phyloP scores from a whole-genome alignment of 768 basidiomycete species.

The Gelatoporia subvermispora region DNA sequence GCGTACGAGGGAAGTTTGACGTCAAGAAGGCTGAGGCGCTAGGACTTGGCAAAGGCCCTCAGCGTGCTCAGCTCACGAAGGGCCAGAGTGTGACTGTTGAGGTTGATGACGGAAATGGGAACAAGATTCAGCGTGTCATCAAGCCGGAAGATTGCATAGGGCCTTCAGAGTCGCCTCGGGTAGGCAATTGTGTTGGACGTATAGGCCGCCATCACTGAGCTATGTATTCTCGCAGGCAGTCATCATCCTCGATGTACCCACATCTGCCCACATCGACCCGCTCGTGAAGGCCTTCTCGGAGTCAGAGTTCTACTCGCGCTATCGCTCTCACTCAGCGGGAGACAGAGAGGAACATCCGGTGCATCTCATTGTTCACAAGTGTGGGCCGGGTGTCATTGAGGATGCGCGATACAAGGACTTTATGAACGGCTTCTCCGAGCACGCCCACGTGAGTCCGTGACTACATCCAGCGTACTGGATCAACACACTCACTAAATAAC shows the following conservation, averaged over 20 bases:
- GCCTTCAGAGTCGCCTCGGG: slow-evolving; percentile 45
- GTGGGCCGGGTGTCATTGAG: slow-evolving; percentile 66
- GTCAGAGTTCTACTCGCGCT: slow-evolving; percentile 43
- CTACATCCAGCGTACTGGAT: no score
- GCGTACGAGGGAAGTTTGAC: slow-evolving; percentile 65
- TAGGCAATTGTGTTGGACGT: slow-evolving; percentile 20
- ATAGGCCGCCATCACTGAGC: neutral
- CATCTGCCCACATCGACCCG: slow-evolving; percentile 47
- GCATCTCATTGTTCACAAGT: slow-evolving; percentile 62
- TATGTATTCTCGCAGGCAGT: slow-evolving; percentile 34
- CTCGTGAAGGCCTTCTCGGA: slow-evolving; percentile 44
- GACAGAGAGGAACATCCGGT: slow-evolving; percentile 40
- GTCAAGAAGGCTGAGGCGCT: slow-evolving; percentile 55
- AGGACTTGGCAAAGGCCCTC: slow-evolving; percentile 54
- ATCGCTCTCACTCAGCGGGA: slow-evolving; percentile 39
- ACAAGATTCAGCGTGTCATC: slow-evolving; percentile 43
- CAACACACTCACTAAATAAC: no score
- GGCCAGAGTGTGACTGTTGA: slow-evolving; percentile 61
- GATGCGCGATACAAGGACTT: slow-evolving; percentile 67
- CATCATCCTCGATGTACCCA: slow-evolving; percentile 68
- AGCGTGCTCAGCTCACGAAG: slow-evolving; percentile 54
- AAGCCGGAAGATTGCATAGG: slow-evolving; percentile 57
- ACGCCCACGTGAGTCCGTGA: slow-evolving; percentile 49
- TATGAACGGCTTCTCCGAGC: slow-evolving; percentile 60
- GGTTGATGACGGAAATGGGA: slow-evolving; percentile 40